These are phyloP conservation scores for Vinca minor DNA, from an alignment of 257 asterid species.

Conservation along the genomic window DNA sequence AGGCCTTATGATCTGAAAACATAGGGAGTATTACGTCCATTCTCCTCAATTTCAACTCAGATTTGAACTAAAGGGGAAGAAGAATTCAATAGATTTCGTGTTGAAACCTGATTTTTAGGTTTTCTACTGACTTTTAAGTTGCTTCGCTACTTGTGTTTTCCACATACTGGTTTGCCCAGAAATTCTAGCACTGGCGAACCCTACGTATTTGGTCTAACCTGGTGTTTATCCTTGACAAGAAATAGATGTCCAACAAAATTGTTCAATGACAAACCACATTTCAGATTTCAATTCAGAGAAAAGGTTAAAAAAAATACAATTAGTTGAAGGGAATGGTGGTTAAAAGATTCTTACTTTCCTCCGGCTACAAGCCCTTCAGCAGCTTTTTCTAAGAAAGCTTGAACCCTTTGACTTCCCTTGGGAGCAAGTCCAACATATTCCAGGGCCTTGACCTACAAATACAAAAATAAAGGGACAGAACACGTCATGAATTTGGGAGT, in stretches of 20 bases:
- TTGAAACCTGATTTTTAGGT: neutral
- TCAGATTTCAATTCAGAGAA: neutral
- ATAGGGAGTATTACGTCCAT: too few species aligned
- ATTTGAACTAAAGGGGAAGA: too few species aligned
- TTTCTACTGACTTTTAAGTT: neutral
- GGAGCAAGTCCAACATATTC: conserved; percentile 85
- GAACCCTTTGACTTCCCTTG: conserved; percentile 90
- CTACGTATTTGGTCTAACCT: neutral
- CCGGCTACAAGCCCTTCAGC: conserved; percentile 97
- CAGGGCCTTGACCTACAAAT: conserved; percentile 58
- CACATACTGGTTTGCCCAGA: neutral
- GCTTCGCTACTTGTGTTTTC: neutral
- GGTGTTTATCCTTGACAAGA: neutral
- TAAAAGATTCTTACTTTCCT: conserved; percentile 54
- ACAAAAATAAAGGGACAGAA: neutral
- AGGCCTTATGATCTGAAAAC: too few species aligned
- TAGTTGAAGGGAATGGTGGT: neutral
- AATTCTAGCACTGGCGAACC: neutral
- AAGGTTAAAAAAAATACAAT: neutral
- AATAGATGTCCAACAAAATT: neutral
- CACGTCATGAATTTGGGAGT: neutral
- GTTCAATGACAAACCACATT: neutral
- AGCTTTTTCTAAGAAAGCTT: conserved; percentile 94
- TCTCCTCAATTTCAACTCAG: too few species aligned
- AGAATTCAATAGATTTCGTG: too few species aligned